A percentile compares a stretch with the other conserved stretches of the same genome.
Conservation (phyloP, 805 yeast species). For the Wickerhamomyces pijperi region DNA sequence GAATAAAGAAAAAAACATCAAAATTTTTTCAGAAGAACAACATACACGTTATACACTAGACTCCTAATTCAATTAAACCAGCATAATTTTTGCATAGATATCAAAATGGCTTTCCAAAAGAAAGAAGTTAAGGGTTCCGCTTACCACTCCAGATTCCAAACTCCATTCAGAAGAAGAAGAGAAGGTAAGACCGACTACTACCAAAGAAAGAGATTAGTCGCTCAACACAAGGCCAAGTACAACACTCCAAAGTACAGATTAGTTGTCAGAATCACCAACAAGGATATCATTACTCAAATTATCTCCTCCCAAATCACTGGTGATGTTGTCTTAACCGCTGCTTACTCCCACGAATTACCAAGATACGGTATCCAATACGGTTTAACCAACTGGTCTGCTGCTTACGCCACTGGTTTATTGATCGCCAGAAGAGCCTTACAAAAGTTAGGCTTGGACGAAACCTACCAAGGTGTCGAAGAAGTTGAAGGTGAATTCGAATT, state of each 20-base stretch:
- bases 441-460: slow-evolving; percentile 96
- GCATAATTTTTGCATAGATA: background rate
- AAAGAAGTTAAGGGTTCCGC: slow-evolving; percentile 53
- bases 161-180: slow-evolving; percentile 99
- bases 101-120: slow-evolving; percentile 68
- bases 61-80: background rate
- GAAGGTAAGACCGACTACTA: slow-evolving; percentile 99
- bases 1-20: too few species aligned
- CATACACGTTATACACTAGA: too few species aligned
- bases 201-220: slow-evolving; percentile 98
- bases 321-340: slow-evolving; percentile 92
- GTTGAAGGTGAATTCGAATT: slow-evolving; percentile 98
- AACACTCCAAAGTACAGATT: slow-evolving; percentile 98
- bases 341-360: slow-evolving; percentile 98
- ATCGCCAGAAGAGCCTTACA: slow-evolving; percentile 98
- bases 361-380: slow-evolving; percentile 95
- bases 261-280: slow-evolving; percentile 99
- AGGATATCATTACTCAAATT: slow-evolving; percentile 96
- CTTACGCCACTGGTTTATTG: slow-evolving; percentile 96
- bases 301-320: slow-evolving; percentile 95
- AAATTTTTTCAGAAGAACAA: background rate
- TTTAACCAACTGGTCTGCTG: slow-evolving; percentile 99
- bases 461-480: slow-evolving; percentile 98
- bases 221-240: slow-evolving; percentile 99
- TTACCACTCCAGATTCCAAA: slow-evolving; percentile 98